Evolutionary conservation across 2,329 filamentous ascomycete species (phyloP), one percentile per base, ranked within the genome.

Genomic region (Neurospora crassa): DNA sequence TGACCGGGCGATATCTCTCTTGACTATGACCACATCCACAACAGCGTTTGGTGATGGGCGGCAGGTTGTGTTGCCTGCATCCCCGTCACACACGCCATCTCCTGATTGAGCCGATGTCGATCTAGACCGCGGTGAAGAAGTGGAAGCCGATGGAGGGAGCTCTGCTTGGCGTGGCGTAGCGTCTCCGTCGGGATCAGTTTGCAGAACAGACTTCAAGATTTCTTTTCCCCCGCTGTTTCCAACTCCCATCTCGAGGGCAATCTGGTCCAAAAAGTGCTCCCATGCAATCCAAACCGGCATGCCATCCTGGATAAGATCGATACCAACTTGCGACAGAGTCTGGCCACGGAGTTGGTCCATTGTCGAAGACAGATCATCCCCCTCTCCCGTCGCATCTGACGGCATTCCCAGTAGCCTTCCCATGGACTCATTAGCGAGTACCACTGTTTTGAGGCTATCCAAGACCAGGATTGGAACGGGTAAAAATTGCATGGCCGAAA

Each of bases 401-500:
- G 88, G 83, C 68, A 92, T 83, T 4, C 88, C 90, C 29, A 94
- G 81, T 76, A 94, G 81, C 70, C 88, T 85, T 1, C 89, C 90
- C 87, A 93, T 90, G 24, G 92, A 89, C 75, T 93, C 90, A 76
- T 94, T 94, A 41, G 91, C 91, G 53, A 94, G 80, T 1, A 92
- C 85, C 3, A 94, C 86, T 0, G 89, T 91, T 79, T 93, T 94
- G 40, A 87, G 77, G 43, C 85, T 87, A 69, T 90, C 90, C 43
- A 94, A 81, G 1, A 94, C 88, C 43, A 94, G 79, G 5, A 92
- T 79, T 0, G 92, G 92, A 67, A 92, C 88, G 0, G 92, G 92
- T 5, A 94, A 83, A 77, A 92, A 93, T 76, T 92, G 90, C 80
- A 94, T 82, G 5, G 91, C 89, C 0, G 89, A 87, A 72, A 92